Evolutionary conservation across 495 filamentous ascomycete genomes (phyloP).

Genomic region (Cercophora newfieldiana): DNA sequence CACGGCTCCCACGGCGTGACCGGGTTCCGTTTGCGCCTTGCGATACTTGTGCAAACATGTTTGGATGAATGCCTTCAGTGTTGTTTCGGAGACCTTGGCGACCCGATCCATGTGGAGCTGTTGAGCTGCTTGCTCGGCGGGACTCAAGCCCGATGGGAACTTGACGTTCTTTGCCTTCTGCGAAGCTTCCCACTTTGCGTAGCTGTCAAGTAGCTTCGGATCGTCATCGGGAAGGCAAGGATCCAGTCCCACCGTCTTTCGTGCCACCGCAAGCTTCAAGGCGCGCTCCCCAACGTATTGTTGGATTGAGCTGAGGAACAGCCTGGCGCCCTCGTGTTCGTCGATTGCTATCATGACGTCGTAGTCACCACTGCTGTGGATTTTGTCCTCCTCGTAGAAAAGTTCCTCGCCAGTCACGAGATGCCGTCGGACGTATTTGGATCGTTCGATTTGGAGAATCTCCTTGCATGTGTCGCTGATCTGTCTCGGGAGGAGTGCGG

Average conservation of each 20-base stretch:
- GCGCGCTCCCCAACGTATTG: slow-evolving; percentile 60
- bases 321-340: slow-evolving; percentile 79
- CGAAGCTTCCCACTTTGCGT: slow-evolving; percentile 23
- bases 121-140: slow-evolving; percentile 11
- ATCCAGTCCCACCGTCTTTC: slow-evolving; percentile 45
- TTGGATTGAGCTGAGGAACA: slow-evolving; percentile 75
- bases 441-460: slow-evolving; percentile 63
- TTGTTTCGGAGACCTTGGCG: slow-evolving; percentile 74
- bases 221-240: slow-evolving; percentile 27
- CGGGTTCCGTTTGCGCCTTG: slow-evolving; percentile 85
- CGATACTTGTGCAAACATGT: slow-evolving; percentile 86
- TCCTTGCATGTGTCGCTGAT: slow-evolving; percentile 65
- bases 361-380: slow-evolving; percentile 47
- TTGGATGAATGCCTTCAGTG: slow-evolving; percentile 72
- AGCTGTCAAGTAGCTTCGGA: slow-evolving; percentile 11
- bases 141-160: slow-evolving; percentile 10
- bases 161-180: slow-evolving; percentile 2
- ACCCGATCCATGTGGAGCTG: slow-evolving; percentile 60
- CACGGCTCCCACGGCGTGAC: slow-evolving; percentile 95
- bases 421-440: slow-evolving; percentile 61
- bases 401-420: slow-evolving; percentile 51
- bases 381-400: slow-evolving; percentile 62
- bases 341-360: slow-evolving; percentile 58
- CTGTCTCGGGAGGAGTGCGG: slow-evolving; percentile 69
- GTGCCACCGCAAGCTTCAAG: slow-evolving; percentile 50